Conservation (phyloP, 2,329 filamentous ascomycete genomes). For the Hymenoscyphus fructigenus region DNA sequence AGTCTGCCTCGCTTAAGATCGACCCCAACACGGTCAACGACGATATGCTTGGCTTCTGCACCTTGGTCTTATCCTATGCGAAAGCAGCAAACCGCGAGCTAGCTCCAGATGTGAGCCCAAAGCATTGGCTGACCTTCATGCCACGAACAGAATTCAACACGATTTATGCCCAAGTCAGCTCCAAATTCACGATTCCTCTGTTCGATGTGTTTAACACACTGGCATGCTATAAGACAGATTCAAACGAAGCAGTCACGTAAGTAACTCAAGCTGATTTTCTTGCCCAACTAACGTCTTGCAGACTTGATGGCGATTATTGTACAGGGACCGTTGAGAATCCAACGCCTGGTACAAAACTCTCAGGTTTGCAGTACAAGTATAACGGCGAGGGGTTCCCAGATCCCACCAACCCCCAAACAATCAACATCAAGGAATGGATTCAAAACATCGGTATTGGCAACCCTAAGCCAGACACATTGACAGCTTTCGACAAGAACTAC, state of each 20-base stretch:
- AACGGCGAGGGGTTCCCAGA: background rate
- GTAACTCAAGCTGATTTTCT: constrained; percentile 5
- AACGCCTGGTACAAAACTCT: background rate
- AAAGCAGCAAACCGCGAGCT: constrained; percentile 7
- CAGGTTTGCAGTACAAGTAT: background rate
- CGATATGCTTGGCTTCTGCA: constrained; percentile 18
- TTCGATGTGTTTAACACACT: constrained; percentile 14
- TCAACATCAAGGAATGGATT: background rate
- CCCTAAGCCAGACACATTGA: background rate
- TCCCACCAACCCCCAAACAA: background rate
- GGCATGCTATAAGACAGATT: constrained; percentile 15
- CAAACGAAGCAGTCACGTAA: constrained; percentile 4
- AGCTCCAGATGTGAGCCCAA: constrained; percentile 12
- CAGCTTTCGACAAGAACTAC: constrained; percentile 8
- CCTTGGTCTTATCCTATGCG: constrained; percentile 18
- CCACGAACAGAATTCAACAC: constrained; percentile 19
- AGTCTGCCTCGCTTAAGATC: constrained; percentile 9
- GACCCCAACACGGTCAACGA: constrained; percentile 4
- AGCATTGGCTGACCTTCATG: constrained; percentile 13
- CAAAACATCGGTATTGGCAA: background rate
- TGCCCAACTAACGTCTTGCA: background rate
- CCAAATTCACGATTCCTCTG: constrained; percentile 12
- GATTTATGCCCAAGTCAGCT: constrained; percentile 14
- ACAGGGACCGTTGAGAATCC: background rate
- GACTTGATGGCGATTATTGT: background rate